Evolutionary conservation across 139 green algal species (phyloP), one percentile per base, ranked within the genome.

Genomic region (Chlamydomonas sp.): DNA sequence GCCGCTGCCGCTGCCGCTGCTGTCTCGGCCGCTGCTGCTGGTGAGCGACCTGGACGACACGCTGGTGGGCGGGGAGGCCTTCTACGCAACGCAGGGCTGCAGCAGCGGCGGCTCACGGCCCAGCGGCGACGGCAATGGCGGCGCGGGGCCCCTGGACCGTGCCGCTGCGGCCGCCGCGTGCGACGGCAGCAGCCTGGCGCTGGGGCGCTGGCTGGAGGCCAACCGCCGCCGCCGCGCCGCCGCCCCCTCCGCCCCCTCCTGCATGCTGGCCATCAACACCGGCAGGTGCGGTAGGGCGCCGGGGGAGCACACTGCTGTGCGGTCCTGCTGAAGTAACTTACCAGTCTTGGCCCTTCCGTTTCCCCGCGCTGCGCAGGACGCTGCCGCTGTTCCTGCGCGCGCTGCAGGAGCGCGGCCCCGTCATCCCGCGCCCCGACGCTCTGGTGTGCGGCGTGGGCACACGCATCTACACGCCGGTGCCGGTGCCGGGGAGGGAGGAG

Each of bases 361-460:
- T 49, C 7, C 17, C 31, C 49, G 7, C 1, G 58, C 57, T 18
- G 3, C 63, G 1, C 74, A 88, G 83, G 74, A 88, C 83, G 62
- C 63, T 88, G 14, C 74, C 83, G 4, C 75, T 88, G 6, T 88
- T 81, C 74, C 4, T 82, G 83, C 7, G 4, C 1, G 83, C 63
- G 15, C n/a, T 77, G 17, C 9, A 1, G 49, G 74, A 82, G 74
- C 83, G 83, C 0, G 78, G 67, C 58, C 67, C 10, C 8, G 69
- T 85, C 8, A 57, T 89, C 59, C 77, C 85, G 31, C 66, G 61
- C 16, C 78, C 85, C 59, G 85, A 89, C 60, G 78, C 64, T 66
- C 77, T 89, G 66, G 60, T 85, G n/a, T 80, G 68, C 20, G 85
- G 85, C 1, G 85, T 89, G 85, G 85, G 85, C 77, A 89, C 78